Evolutionary conservation across 306 rosid species (phyloP).

Genomic region (Mimosa bimucronata): DNA sequence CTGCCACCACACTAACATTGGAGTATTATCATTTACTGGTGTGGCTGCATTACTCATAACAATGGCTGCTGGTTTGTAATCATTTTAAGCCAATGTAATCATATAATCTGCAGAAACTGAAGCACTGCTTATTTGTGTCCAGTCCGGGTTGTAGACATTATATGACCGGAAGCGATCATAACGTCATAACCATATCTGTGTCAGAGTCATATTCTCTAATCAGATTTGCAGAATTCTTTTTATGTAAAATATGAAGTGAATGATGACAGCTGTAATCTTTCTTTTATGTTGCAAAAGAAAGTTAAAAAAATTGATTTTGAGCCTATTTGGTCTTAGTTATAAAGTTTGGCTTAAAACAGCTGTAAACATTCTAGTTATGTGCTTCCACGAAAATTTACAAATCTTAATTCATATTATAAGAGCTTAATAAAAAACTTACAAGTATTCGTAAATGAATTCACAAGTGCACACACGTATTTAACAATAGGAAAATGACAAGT

Average conservation of each 20-base stretch:
- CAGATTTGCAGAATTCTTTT: neutral
- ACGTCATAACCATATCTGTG: slow-evolving; percentile 42
- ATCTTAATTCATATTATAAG: too few relatives aligned
- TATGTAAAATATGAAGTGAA: neutral
- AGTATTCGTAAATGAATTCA: too few relatives aligned
- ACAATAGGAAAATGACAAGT: too few relatives aligned
- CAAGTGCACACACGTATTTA: too few relatives aligned
- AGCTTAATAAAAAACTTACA: too few relatives aligned
- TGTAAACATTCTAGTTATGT: too few relatives aligned
- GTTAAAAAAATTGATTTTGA: neutral
- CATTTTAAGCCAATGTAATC: neutral
- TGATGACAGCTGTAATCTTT: neutral
- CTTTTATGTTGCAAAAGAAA: neutral
- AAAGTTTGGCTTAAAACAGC: too few relatives aligned
- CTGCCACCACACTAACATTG: neutral
- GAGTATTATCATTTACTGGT: slow-evolving; percentile 25
- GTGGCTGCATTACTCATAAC: slow-evolving; percentile 40
- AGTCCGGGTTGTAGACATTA: neutral
- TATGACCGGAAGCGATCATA: slow-evolving; percentile 34
- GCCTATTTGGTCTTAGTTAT: too few relatives aligned
- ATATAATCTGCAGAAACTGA: neutral
- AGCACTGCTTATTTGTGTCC: slow-evolving; percentile 10
- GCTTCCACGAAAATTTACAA: too few relatives aligned
- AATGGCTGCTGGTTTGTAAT: slow-evolving; percentile 19
- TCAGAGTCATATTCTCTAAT: neutral